These are phyloP conservation scores for Coniferiporia weirii DNA, from an alignment of 1,284 basidiomycete species.

Conservation along the genomic window DNA sequence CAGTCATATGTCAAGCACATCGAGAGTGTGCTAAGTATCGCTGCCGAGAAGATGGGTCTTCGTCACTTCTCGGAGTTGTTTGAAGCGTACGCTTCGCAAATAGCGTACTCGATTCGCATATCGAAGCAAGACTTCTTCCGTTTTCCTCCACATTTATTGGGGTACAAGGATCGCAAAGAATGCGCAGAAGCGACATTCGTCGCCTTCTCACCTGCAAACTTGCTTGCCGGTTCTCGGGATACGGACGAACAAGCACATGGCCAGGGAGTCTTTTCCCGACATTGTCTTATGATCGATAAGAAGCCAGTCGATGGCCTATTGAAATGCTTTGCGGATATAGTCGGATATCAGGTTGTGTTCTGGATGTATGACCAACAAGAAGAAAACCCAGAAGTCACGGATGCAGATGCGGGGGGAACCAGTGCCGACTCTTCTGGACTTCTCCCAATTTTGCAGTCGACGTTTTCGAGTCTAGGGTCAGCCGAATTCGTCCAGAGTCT, in stretches of 20 bases:
- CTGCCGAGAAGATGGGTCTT: slow-evolving; percentile 69
- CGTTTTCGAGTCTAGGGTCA: slow-evolving; percentile 29
- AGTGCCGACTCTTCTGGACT: slow-evolving; percentile 15
- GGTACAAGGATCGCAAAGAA: slow-evolving; percentile 57
- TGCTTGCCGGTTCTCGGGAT: slow-evolving; percentile 35
- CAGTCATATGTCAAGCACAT: slow-evolving; percentile 55
- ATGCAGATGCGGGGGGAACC: slow-evolving; percentile 17
- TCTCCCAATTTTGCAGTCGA: slow-evolving; percentile 30
- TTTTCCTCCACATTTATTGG: slow-evolving; percentile 67
- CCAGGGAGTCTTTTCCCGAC: slow-evolving; percentile 47
- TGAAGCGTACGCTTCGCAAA: slow-evolving; percentile 71
- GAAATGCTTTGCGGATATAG: slow-evolving; percentile 66
- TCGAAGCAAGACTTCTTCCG: slow-evolving; percentile 51
- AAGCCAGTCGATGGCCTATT: slow-evolving; percentile 47
- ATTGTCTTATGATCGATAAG: slow-evolving; percentile 60
- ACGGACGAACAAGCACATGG: slow-evolving; percentile 34
- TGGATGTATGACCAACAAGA: slow-evolving; percentile 33
- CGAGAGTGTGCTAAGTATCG: slow-evolving; percentile 56
- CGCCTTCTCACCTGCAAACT: slow-evolving; percentile 56
- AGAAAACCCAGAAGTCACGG: slow-evolving; percentile 1
- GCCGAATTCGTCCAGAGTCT: slow-evolving; percentile 34
- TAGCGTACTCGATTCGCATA: slow-evolving; percentile 61
- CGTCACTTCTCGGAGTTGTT: slow-evolving; percentile 63
- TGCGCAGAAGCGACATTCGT: slow-evolving; percentile 58
- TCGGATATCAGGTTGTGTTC: slow-evolving; percentile 56